phyloP scores from a whole-genome alignment of 2,329 filamentous ascomycete species.

The Ilyonectria mors-panacis region DNA sequence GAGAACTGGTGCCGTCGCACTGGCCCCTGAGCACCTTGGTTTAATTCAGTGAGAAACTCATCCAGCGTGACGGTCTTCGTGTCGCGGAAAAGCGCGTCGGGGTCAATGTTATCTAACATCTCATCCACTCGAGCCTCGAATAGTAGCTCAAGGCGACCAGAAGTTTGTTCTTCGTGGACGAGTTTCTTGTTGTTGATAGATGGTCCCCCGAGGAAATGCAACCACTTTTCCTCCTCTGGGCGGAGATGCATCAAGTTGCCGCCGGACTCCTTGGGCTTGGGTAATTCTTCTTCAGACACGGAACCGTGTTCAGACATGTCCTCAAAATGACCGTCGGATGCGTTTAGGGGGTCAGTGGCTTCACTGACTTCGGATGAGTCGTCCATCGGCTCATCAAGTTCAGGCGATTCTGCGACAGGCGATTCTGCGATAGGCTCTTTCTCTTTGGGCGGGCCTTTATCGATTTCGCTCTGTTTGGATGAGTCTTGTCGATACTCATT shows the following conservation, averaged over 20 bases:
- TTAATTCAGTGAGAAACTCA: constrained; percentile 45
- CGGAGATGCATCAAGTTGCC: constrained; percentile 34
- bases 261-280: not conserved
- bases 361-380: not conserved
- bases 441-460: not conserved
- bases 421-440: not conserved
- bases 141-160: constrained; percentile 21
- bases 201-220: constrained; percentile 40
- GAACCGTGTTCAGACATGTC: not conserved
- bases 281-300: not conserved
- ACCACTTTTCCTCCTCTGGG: constrained; percentile 42
- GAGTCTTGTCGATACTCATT: constrained; percentile 21
- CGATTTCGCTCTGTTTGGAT: not conserved
- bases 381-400: not conserved
- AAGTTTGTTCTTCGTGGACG: not conserved
- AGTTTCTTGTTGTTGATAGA: constrained; percentile 28
- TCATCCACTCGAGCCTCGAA: constrained; percentile 42
- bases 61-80: constrained; percentile 32
- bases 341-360: not conserved
- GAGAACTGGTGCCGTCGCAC: constrained; percentile 46
- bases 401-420: not conserved
- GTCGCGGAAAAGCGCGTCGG: constrained; percentile 36
- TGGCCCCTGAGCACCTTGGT: constrained; percentile 36
- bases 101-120: constrained; percentile 42
- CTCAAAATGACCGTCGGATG: not conserved